Base-by-base conservation (phyloP, 306 rosid species). In the Oemleria cerasiformis region DNA sequence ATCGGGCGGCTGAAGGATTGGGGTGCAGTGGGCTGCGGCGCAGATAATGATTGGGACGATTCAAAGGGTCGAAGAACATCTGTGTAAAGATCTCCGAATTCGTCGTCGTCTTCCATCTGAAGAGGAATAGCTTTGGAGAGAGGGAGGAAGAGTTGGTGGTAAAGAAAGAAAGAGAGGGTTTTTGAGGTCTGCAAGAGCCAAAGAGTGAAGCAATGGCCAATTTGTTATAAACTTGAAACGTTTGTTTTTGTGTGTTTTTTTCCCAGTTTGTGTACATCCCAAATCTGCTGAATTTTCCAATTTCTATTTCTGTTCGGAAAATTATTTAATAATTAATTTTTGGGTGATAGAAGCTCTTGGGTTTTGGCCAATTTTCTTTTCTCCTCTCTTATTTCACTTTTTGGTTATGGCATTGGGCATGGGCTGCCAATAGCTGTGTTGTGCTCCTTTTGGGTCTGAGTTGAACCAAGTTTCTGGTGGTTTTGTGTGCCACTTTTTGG, bases 71-170 rank as follows among this genome's bases (percentile, higher is more conserved):
- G 86, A 63, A 91, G 96, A 50, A 95, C 96, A 42, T 91, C 99
- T 0, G 96, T 91, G 85, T 91, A 95, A 43, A 95, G 96, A 89
- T 95, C 99, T 81, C 99, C 99, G 79, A 95, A 95, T 88, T 95
- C 99, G 15, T 95, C 99, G 59, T 95, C 99, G 68, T 95, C 99
- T 75, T 95, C 99, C 99, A 95, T 94, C 40, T 21, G 21, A 23
- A 56, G 25, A 9, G n/a, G 25, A 6, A 10, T 15, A 56, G 25
- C 8, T 38, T 16, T 38, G 38, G 59, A 58, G 60, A 25, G 70
- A 50, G 54, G 47, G n/a, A 17, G 43, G 20, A 48, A 39, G 73
- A 55, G 40, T 15, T 1, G n/a, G 41, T 62, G 59, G 48, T 68
- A 39, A 62, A 38, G 77, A 47, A 41, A 15, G 73, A 19, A 39